phyloP scores from a whole-genome alignment of 2,329 filamentous ascomycete genomes.

The Claviceps sp. region DNA sequence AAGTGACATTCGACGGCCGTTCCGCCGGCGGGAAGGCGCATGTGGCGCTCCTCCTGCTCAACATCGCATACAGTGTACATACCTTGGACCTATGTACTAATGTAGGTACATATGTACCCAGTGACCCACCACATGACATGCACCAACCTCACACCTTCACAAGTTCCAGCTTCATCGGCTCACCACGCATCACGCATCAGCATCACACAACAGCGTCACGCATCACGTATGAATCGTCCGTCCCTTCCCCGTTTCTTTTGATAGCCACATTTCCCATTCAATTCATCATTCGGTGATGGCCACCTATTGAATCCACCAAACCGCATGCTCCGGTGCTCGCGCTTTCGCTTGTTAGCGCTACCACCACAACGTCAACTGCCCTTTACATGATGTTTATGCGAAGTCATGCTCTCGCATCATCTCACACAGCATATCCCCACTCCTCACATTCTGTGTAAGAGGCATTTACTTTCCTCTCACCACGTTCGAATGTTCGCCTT shows the following conservation, averaged over 20 bases:
- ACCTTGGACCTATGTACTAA: too few relatives aligned
- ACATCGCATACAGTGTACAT: too few relatives aligned
- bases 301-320: not conserved
- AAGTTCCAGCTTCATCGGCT: not conserved
- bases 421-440: not conserved
- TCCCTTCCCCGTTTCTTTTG: not conserved
- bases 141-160: not conserved
- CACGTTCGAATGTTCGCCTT: not conserved
- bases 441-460: not conserved
- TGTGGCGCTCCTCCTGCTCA: too few relatives aligned
- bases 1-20: too few relatives aligned
- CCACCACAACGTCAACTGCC: not conserved
- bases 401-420: not conserved
- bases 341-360: not conserved
- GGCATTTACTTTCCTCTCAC: not conserved
- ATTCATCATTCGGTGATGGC: not conserved
- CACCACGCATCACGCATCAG: not conserved
- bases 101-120: too few relatives aligned
- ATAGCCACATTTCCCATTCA: not conserved
- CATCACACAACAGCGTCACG: not conserved
- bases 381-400: not conserved
- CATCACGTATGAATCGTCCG: not conserved
- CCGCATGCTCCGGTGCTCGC: not conserved
- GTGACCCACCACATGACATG: not conserved
- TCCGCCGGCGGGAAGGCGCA: too few relatives aligned